Evolutionary conservation across 2,329 filamentous ascomycete species (phyloP), one percentile per base, ranked within the genome.

Genomic region (Sphaerulina populicola): DNA sequence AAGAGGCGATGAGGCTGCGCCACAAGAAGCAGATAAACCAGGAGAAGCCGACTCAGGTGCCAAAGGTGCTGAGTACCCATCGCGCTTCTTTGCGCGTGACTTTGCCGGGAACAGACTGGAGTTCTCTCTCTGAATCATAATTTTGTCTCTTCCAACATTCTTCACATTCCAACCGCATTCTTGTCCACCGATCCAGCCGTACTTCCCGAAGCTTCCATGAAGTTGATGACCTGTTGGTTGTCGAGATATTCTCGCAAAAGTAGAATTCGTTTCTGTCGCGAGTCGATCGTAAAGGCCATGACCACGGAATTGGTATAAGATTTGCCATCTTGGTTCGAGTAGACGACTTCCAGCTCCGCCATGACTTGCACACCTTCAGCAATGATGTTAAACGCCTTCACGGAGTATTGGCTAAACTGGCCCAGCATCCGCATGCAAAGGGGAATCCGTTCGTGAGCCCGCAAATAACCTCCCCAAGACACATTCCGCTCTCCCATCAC

Each of bases 51-150:
- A 70, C 57, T 60, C 55, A 45, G 74, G 78, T 2, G 66, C 70
- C 0, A 69, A 78, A 59, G 79, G 78, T 0, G 73, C 75, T 1
- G 80, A 83, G 62, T 82, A 81, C 59, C 80, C 80, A 0, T 70
- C 67, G 33, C 70, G 81, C 11, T 84, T 84, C 64, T 84, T 84
- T 63, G 79, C 78, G 0, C 72, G 69, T 49, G 69, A 71, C 53
- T 71, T 63, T 56, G 69, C 69, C 21, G 68, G 69, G 1, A 71
- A 71, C 29, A 60, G 69, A 40, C 48, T 71, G 6, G 69, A 71
- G 53, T 71, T 71, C 33, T 71, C 60, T 47, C 18, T 71, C 29
- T 71, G 44, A 56, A 36, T 38, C 33, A 35, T 36, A 27, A 42
- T 29, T 18, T 33, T 46, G 30, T 49, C 27, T 38, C 44, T 47